Base-by-base conservation (phyloP, 2,329 filamentous ascomycete species). In the Aspergillus nomiae region DNA sequence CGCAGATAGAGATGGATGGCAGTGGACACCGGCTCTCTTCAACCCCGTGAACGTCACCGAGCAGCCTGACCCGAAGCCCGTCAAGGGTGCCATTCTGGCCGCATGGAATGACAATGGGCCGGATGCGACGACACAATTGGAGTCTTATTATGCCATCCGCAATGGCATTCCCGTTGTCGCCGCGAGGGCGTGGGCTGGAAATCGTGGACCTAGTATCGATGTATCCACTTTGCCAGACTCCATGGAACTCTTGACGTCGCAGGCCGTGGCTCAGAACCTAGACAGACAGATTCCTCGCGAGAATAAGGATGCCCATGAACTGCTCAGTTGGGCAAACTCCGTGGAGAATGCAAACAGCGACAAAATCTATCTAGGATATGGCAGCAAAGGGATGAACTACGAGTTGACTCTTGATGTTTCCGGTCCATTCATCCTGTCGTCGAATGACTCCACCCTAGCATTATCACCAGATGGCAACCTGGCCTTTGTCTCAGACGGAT, bases 311-410 rank as follows among this genome's bases (percentile, higher is more conserved):
- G 26, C 12, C 2, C 9, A 30, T 8, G 3, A 77, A 81, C 32
- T 67, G 67, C 2, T 83, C 78, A 3, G 70, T 65, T 77, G 19
- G 71, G 74, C 5, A 74, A 71, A 0, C 76, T 83, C 63, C 5
- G 10, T 10, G 62, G 80, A 36, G 65, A 71, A 9, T 8, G 19
- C 3, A 80, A 81, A 66, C 67, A 73, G 12, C 73, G 81, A 54
- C 57, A 63, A 65, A 28, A 56, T 64, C 12, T 38, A 57, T 79
- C 78, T 46, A 72, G 79, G 28, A 80, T 70, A 85, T 10, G 72
- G 73, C 0, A 84, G 82, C 38, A 88, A 88, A 69, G 86, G 86
- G 2, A 78, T 84, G 62, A 78, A 87, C 68, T 88, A 88, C 71
- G 86, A 82, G 0, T 77, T 88, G 1, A 78, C 81, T 0, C 76